Evolutionary conservation across 1,139 yeast genomes (phyloP), one percentile per base, ranked within the genome.

Genomic region (Candida smagusa): DNA sequence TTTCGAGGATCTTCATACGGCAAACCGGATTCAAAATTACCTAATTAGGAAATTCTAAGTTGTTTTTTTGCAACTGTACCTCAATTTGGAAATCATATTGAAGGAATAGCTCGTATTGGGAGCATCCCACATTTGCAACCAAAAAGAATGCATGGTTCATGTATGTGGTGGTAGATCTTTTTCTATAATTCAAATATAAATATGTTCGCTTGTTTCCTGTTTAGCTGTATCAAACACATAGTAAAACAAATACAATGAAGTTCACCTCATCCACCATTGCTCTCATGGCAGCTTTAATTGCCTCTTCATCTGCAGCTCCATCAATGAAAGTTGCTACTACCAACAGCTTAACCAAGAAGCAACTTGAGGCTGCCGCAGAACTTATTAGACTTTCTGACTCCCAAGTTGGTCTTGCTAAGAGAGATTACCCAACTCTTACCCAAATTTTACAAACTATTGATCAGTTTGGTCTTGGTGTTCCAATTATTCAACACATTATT

Each of bases 381-480:
- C 58, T 62, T 33, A 54, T 67, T 45, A 59, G 59, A 28, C 44
- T 50, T 35, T 53, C 69, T 45, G 47, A 68, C 8, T 46, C 44
- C 6, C 46, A 39, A 4, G 67, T 64, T 39, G 19, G 5, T 16
- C 45, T 67, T 19, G 52, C 54, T 7, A 58, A 59, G 39, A 67
- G 76, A 65, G 75, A 68, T 46, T 52, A 53, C 41, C 61, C 62
- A 38, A 68, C 68, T 48, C 72, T 70, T 35, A 70, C 76, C 34
- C 65, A 68, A 43, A 63, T 70, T 30, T 68, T 70, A 52, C 53
- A 59, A 22, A 65, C 66, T 37, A 61, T 70, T 40, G 62, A 63
- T 48, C 47, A 58, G 41, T 64, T 74, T 11, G 52, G 61, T 40
- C 58, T 69, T 40, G 72, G 74, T 21, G 68, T 74, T 37, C 47